Conservation (phyloP, 176 grass and related monocot species). For the Eleusine coracana region DNA sequence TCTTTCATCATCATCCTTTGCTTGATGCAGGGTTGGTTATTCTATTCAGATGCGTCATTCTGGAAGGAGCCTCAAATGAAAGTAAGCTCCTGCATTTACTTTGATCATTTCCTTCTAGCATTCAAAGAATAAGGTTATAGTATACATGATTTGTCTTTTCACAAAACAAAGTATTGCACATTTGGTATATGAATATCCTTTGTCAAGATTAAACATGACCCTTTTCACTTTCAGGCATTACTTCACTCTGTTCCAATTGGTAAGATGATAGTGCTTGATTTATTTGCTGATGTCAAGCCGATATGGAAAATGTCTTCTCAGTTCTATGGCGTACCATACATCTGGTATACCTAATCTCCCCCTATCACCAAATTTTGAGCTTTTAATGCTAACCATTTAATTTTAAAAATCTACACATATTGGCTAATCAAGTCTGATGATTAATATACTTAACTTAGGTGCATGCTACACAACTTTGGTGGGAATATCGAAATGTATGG, state of each 20-base stretch:
- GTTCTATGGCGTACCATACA: slow-evolving; percentile 90
- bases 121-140: slow-evolving; percentile 25
- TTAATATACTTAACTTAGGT: slow-evolving; percentile 63
- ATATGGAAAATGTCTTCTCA: slow-evolving; percentile 92
- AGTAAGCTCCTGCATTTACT: slow-evolving; percentile 48
- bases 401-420: slow-evolving; percentile 3
- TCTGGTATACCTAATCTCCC: slow-evolving; percentile 51
- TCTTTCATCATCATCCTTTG: slow-evolving; percentile 27
- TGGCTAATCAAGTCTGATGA: slow-evolving; percentile 20
- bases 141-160: neutral
- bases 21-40: slow-evolving; percentile 89
- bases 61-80: slow-evolving; percentile 97
- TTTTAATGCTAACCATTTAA: neutral
- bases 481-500: slow-evolving; percentile 99
- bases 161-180: neutral
- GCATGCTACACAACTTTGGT: slow-evolving; percentile 99
- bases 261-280: slow-evolving; percentile 99
- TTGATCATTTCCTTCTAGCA: neutral
- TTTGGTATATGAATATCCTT: neutral
- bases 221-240: slow-evolving; percentile 67
- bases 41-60: slow-evolving; percentile 77
- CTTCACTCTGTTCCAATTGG: slow-evolving; percentile 94
- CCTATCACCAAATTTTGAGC: neutral
- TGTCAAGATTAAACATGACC: slow-evolving; percentile 27
- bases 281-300: slow-evolving; percentile 98